Conservation (phyloP, 192 early-diverging fungal genomes). For the Powellomyces hirtus region DNA sequence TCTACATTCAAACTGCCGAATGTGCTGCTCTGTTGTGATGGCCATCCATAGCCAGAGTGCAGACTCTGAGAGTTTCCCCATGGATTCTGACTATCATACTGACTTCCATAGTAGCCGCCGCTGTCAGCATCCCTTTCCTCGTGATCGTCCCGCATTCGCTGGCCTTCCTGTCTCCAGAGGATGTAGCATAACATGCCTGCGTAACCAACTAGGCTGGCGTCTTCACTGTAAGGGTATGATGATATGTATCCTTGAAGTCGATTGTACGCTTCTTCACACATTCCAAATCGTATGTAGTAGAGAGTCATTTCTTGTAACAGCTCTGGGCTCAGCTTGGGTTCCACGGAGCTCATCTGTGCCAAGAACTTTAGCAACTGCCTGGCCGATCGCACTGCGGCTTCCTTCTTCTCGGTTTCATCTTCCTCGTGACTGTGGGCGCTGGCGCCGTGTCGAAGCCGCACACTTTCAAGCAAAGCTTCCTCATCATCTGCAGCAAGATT, state of each 20-base stretch:
- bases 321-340: constrained; percentile 1
- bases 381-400: background rate
- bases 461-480: background rate
- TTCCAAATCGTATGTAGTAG: constrained; percentile 25
- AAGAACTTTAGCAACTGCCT: constrained; percentile 15
- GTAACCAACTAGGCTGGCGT: constrained; percentile 24
- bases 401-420: background rate
- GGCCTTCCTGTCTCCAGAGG: constrained; percentile 14
- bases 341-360: constrained; percentile 16
- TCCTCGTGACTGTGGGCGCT: background rate
- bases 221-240: constrained; percentile 25
- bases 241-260: constrained; percentile 19
- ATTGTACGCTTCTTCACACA: constrained; percentile 20
- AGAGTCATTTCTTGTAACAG: constrained; percentile 17
- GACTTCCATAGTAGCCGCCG: background rate
- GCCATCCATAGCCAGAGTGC: background rate
- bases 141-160: background rate
- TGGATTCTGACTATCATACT: background rate
- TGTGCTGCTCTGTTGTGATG: no score
- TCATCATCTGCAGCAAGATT: constrained; percentile 12
- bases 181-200: constrained; percentile 22
- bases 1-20: no score
- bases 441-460: background rate
- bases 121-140: background rate
- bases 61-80: background rate